Percentiles rank a stretch among this genome's conserved stretches.
Evolutionary conservation across 169 alveolate species (phyloP).

Genomic region (Plasmodium gonderi): DNA sequence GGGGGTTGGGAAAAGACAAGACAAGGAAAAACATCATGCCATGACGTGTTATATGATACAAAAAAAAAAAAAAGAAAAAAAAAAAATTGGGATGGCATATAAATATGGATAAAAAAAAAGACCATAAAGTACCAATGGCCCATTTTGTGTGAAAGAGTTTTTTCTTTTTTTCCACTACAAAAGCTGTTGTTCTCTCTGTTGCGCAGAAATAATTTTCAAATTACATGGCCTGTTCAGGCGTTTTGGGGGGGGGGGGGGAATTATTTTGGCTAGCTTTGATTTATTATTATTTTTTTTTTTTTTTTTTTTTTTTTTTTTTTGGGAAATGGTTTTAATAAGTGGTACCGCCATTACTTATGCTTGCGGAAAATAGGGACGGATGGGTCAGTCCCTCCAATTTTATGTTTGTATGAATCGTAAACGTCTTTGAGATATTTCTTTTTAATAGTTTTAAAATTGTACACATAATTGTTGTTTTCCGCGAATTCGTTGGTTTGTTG

Average conservation of each 20-base stretch:
- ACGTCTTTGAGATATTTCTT: slow-evolving; percentile 56
- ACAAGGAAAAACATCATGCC: too few species aligned
- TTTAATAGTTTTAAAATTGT: slow-evolving; percentile 66
- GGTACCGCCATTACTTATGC: slow-evolving; percentile 22
- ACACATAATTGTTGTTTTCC: slow-evolving; percentile 52
- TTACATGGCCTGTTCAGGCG: background rate
- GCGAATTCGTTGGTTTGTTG: slow-evolving; percentile 75
- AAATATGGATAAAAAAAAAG: background rate
- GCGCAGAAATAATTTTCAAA: background rate
- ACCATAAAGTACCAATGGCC: background rate
- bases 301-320: background rate
- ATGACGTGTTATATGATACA: too few species aligned
- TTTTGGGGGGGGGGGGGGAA: too few species aligned
- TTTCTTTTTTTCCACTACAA: background rate
- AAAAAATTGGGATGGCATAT: background rate
- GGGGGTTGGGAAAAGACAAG: too few species aligned
- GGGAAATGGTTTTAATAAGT: background rate
- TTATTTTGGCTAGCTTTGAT: slow-evolving; percentile 1
- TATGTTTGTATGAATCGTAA: slow-evolving; percentile 73
- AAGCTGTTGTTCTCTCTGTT: background rate
- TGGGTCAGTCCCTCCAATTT: slow-evolving; percentile 75
- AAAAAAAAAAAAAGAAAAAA: background rate
- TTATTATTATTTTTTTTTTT: background rate
- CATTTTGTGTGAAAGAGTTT: background rate
- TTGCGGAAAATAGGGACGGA: slow-evolving; percentile 71